Base-by-base conservation (phyloP, 192 early-diverging fungal genomes). In the Backusella psychrophila region DNA sequence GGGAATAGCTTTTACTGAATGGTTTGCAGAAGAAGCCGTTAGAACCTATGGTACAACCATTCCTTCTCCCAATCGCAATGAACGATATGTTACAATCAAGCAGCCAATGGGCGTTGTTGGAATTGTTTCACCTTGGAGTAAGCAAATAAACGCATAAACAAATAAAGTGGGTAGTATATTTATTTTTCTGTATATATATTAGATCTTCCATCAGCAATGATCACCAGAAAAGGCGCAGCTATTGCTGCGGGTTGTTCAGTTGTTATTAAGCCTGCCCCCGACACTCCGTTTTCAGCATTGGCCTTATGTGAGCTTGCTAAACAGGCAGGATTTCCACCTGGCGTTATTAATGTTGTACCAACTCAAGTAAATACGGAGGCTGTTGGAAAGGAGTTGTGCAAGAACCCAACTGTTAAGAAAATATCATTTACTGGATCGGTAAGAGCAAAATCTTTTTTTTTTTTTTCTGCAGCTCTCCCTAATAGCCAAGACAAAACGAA, bases 151-250 rank as follows among this genome's bases (percentile, higher is more conserved):
- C 26, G 65, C 35, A 75, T 31, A 33, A 49, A 8, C 5, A 31
- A 46, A 21, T 11, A 26, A 6, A 63, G 2, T 65, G 12, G 44
- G 2, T 31, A n/a, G 9, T n/a, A 23, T 33, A 29, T 80, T 83
- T 31, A 89, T 83, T 19, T 49, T 49, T 49, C 19, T 49, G 46
- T 14, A 44, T 44, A 15, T 49, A 49, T 76, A 23, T 78, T 79
- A 89, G 90, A 97, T 78, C 95, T 95, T 76, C 96, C 96, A 1
- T 89, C 81, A 73, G 95, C 95, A 7, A 96, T 97, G 93, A 85
- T 94, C 23, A 91, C 93, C 0, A 82, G 92, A 53, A 94, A 95
- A 75, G 90, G 89, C 17, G 92, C 94, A 3, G 93, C 94, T 0
- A 52, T 95, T 56, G 92, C 92, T 5, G 94, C 93, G 35, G 94